A percentile compares a stretch with the other conserved stretches of the same genome.
Conservation (phyloP, 306 rosid genomes). For the Carpinus viminea region DNA sequence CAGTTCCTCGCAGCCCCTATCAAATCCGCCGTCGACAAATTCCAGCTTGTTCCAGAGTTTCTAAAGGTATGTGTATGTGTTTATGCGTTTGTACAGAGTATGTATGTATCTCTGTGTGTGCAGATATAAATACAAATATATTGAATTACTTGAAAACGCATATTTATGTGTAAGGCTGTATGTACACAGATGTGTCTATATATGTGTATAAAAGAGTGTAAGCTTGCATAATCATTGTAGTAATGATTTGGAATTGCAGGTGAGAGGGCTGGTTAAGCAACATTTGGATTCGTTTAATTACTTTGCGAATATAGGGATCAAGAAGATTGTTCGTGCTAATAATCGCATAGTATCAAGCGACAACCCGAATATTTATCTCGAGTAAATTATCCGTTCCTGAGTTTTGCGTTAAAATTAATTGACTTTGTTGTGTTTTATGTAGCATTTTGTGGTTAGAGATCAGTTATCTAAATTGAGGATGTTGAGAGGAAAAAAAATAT, state of each 20-base stretch:
- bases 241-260: slow-evolving; percentile 34
- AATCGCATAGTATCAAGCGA: slow-evolving; percentile 32
- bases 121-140: too few relatives aligned
- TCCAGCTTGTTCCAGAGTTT: slow-evolving; percentile 82
- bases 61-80: slow-evolving; percentile 52
- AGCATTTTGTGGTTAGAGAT: neutral
- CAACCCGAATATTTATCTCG: slow-evolving; percentile 53
- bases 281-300: slow-evolving; percentile 93
- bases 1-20: slow-evolving; percentile 70
- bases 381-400: slow-evolving; percentile 32
- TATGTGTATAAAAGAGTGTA: neutral
- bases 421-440: neutral
- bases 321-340: slow-evolving; percentile 79
- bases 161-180: neutral
- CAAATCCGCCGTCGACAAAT: slow-evolving; percentile 81
- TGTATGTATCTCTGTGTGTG: neutral
- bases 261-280: slow-evolving; percentile 88
- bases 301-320: slow-evolving; percentile 65
- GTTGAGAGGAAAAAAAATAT: neutral
- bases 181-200: neutral
- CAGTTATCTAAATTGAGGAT: neutral
- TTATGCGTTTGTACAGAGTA: neutral
- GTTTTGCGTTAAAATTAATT: neutral
- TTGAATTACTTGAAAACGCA: too few relatives aligned
- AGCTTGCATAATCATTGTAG: neutral